A percentile compares a stretch with the other conserved stretches of the same genome.
Conservation (phyloP, 2,329 filamentous ascomycete species). For the Paraphaeosphaeria sporulosa region DNA sequence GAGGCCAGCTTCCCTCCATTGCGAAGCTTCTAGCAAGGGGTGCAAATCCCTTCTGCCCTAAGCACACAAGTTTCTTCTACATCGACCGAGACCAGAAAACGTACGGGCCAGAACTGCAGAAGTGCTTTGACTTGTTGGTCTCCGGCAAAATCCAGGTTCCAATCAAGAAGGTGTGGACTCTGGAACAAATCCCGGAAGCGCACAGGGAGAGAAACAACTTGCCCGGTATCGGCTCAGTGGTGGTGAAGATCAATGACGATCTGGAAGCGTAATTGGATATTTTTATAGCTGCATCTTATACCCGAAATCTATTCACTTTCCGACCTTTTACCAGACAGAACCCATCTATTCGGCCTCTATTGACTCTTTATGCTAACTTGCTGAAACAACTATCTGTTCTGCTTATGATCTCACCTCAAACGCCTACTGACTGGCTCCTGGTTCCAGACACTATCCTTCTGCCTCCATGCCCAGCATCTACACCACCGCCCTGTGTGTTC, state of each 20-base stretch:
- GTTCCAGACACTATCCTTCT: too few species aligned
- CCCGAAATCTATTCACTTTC: background rate
- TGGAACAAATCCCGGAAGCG: conserved; percentile 38
- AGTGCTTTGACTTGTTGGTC: conserved; percentile 25
- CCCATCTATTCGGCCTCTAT: background rate
- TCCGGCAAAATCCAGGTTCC: conserved; percentile 33
- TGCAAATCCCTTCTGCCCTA: conserved; percentile 31
- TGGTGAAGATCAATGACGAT: conserved; percentile 26
- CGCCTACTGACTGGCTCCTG: too few species aligned
- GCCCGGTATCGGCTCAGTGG: conserved; percentile 35
- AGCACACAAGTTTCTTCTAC: conserved; percentile 39
- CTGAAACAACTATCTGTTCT: too few species aligned
- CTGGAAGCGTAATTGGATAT: background rate
- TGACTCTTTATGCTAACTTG: background rate
- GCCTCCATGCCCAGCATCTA: too few species aligned
- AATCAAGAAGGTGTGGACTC: conserved; percentile 35
- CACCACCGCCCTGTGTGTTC: too few species aligned
- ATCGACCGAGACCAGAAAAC: conserved; percentile 34
- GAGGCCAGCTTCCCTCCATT: conserved; percentile 25
- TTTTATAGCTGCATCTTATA: background rate
- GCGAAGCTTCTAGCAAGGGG: conserved; percentile 36
- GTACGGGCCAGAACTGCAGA: conserved; percentile 34
- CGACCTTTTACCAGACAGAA: background rate
- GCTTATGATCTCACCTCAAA: too few species aligned
- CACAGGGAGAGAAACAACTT: conserved; percentile 36